These are phyloP conservation scores for Cryphonectria radicalis DNA, from an alignment of 2,329 filamentous ascomycete genomes.

Conservation along the genomic window DNA sequence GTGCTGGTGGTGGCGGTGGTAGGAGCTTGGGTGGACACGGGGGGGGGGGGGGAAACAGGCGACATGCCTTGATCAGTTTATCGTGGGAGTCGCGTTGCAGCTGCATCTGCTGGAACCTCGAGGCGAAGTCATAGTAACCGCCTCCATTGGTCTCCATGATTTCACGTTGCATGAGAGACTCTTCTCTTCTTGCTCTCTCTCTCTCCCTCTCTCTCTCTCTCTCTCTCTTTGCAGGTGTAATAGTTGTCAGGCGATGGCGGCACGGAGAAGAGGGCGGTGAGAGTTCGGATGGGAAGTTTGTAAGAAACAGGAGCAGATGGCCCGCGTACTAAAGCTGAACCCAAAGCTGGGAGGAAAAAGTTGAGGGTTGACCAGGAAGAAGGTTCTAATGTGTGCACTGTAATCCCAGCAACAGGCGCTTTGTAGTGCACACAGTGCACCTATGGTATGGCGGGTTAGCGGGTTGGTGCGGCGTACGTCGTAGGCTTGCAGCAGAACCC, in stretches of 20 bases:
- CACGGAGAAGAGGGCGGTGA: neutral
- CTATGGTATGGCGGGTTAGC: neutral
- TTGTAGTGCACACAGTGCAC: neutral
- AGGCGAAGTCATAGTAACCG: slow-evolving; percentile 45
- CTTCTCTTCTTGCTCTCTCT: neutral
- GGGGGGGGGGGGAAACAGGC: neutral
- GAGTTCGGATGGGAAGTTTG: neutral
- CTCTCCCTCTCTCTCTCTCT: neutral
- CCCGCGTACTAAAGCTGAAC: neutral
- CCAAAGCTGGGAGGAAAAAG: neutral
- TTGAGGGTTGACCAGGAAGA: slow-evolving; percentile 8
- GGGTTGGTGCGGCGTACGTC: neutral
- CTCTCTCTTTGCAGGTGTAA: neutral
- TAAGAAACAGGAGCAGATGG: too few species aligned
- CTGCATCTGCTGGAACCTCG: slow-evolving; percentile 51
- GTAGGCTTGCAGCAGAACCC: neutral
- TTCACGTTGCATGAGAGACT: neutral
- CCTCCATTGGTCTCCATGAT: slow-evolving; percentile 32
- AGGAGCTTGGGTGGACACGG: slow-evolving; percentile 10
- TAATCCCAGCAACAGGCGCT: neutral
- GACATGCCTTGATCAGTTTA: slow-evolving; percentile 52
- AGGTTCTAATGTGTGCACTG: neutral
- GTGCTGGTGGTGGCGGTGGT: neutral
- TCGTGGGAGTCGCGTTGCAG: slow-evolving; percentile 47
- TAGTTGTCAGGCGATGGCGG: neutral